Conservation (phyloP, 73 alveolate species). For the Paramecium caudatum region DNA sequence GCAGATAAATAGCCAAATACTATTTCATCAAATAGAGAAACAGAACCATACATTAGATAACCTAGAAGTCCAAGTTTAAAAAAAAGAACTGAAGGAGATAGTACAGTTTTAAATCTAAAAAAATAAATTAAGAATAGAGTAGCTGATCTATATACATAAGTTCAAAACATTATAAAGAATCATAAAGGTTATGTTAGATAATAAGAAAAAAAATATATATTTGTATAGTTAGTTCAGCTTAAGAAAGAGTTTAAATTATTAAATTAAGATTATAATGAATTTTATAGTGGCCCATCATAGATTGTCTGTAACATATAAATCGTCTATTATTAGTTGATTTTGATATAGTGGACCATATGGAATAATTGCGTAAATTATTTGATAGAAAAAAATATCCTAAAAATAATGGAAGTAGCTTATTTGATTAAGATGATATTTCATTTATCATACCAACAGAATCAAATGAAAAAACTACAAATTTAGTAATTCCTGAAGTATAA, state of each 20-base stretch:
- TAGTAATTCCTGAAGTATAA: background rate
- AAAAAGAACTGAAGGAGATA: background rate
- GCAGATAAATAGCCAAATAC: background rate
- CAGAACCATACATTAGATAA: slow-evolving; percentile 28
- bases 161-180: background rate
- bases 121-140: background rate
- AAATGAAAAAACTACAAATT: background rate
- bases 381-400: background rate
- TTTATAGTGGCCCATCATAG: background rate
- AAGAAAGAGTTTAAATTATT: slow-evolving; percentile 43
- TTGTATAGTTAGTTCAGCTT: background rate
- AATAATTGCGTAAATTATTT: slow-evolving; percentile 2
- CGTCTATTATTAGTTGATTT: slow-evolving; percentile 51
- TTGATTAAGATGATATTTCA: background rate
- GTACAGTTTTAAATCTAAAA: no score
- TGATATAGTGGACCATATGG: background rate
- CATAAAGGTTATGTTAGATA: slow-evolving; percentile 69
- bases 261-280: slow-evolving; percentile 63
- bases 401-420: background rate
- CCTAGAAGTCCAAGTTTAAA: background rate
- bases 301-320: background rate
- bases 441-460: background rate
- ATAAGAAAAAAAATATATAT: slow-evolving; percentile 8
- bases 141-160: background rate
- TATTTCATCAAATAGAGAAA: background rate